A percentile compares a stretch with the other conserved stretches of the same genome.
These are phyloP conservation scores for Flaveria linearis DNA, from an alignment of 129 eudicot species.

Conservation along the genomic window DNA sequence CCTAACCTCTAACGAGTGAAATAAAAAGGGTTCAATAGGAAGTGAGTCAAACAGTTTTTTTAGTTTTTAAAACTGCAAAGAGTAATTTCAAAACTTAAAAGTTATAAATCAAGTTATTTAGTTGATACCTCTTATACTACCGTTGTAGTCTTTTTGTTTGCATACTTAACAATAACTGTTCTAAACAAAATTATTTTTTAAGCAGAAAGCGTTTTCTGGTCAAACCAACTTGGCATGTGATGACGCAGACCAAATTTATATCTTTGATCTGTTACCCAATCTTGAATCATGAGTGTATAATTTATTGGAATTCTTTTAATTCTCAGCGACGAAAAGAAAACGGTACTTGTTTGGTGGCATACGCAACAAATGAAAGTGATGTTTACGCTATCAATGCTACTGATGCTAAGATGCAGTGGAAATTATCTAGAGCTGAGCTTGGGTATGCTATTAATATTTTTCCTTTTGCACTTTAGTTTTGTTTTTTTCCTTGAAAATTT, in stretches of 20 bases:
- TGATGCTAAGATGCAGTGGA: slow-evolving; percentile 48
- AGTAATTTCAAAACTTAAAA: background rate
- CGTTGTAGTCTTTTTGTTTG: background rate
- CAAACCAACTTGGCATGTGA: background rate
- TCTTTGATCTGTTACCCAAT: background rate
- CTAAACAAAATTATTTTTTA: background rate
- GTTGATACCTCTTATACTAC: background rate
- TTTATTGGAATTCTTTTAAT: background rate
- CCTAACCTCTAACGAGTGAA: background rate
- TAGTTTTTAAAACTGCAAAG: background rate
- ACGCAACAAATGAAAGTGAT: slow-evolving; percentile 47
- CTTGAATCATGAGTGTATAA: background rate
- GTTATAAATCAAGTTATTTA: background rate
- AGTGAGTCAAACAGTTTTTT: background rate
- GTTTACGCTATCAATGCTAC: slow-evolving; percentile 39
- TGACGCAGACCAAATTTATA: background rate
- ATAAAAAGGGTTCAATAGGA: background rate
- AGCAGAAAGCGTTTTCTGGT: background rate
- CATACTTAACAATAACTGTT: background rate
- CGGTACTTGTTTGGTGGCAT: slow-evolving; percentile 49
- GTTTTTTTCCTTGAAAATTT: background rate
- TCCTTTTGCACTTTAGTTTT: background rate
- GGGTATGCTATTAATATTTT: slow-evolving; percentile 39
- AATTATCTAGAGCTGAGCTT: slow-evolving; percentile 43
- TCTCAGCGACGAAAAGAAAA: slow-evolving; percentile 48